Evolutionary conservation across 129 eudicot species (phyloP), one percentile per base, ranked within the genome.

Genomic region (Arctium minus): DNA sequence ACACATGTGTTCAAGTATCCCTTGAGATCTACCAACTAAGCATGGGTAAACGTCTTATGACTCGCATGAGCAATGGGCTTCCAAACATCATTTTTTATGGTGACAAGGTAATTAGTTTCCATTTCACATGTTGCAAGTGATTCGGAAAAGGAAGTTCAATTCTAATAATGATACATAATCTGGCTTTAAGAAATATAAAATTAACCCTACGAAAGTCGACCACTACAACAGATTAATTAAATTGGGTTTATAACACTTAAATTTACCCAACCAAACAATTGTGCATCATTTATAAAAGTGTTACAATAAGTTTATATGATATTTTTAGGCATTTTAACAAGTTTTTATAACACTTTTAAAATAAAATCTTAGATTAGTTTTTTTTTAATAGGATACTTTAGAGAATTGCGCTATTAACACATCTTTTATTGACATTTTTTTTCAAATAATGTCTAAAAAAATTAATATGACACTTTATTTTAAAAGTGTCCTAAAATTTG

Each of bases 1-100:
- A 74, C 79, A 79, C 84, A 18, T 79, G 84, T 85, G 70, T 85
- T 69, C 87, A 79, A 74, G 72, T 85, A 33, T 29, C 76, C 79
- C 50, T 85, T 0, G 87, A 80, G 37, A 67, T 85, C 32, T 85
- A 79, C 76, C 81, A 79, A 74, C 60, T 85, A 64, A 80, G 64
- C 40, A 18, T 46, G 65, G 77, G 84, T 13, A 74, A 79, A 37
- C 13, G 62, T 37, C 53, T 79, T 32, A n/a, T 11, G 29, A 35
- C 18, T 2, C 33, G 68, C 83, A 22, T 7, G 27, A 22, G 27
- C 0, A 30, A 42, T 82, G 35, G 42, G 33, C 32, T 85, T 35
- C 44, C 77, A 1, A 67, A 40, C n/a, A 73, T 79, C 76, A 56
- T 33, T 56, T 84, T 84, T 32, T 78, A 27, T 11, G 50, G 79